Base-by-base conservation (phyloP, 306 rosid species). In the Dalbergia oliveri region DNA sequence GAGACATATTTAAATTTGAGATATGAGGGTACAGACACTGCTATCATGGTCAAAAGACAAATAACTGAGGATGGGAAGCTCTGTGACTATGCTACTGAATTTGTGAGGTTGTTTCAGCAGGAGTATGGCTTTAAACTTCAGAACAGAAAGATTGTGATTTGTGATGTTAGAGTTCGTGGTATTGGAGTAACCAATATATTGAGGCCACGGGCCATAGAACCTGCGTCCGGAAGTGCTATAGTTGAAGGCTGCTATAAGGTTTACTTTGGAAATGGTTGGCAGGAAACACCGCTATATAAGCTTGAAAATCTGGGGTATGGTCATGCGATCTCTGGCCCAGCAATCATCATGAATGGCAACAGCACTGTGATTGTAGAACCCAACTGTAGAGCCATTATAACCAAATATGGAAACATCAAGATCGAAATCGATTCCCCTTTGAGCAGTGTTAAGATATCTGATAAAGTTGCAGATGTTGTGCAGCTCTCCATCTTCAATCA, bases 11-110 rank as follows among this genome's bases (percentile, higher is more conserved):
- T 94, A 72, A 94, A 94, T 79, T 84, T 94, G 88, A 88, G 99
- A 84, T 94, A 94, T 84, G 99, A 94, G 79, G 97, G 97, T 71
- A 94, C 97, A 59, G 97, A 94, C 80, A 92, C 97, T 79, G 87
- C 99, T 66, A 92, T 91, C 82, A 94, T 94, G 97, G 99, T 94
- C 73, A 83, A 78, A 60, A 90, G 88, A 69, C 88, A 81, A 45
- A 69, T 37, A 82, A 56, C 75, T 73, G 82, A 83, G 66, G 89
- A 85, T 82, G 91, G 84, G 73, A 62, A 26, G 16, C 72, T 44
- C 37, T 79, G 23, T 66, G 93, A 90, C 77, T 94, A 87, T 84
- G 94, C 88, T 70, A 66, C 79, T 58, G 97, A 92, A 85, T 92
- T 94, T 84, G 76, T 65, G 84, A 89, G 79, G 71, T 83, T 91